phyloP scores from a whole-genome alignment of 1,284 basidiomycete species.

The Ceratobasidium sp. region DNA sequence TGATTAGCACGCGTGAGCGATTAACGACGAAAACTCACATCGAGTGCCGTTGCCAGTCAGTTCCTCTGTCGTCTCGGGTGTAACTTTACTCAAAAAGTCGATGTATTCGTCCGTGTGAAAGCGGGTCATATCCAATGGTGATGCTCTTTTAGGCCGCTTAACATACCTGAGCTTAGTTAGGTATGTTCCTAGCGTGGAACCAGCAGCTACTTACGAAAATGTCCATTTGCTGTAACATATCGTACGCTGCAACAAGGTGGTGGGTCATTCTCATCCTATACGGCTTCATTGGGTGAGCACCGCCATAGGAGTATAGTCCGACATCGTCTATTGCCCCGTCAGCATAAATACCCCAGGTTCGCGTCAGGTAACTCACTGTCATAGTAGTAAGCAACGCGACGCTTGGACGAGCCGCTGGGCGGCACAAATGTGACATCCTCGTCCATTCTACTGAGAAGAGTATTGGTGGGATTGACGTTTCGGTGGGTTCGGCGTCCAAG shows the following conservation, averaged over 20 bases:
- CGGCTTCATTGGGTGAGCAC: slow-evolving; percentile 95
- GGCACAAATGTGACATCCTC: slow-evolving; percentile 21
- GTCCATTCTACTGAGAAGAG: slow-evolving; percentile 7
- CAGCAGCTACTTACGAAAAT: slow-evolving; percentile 71
- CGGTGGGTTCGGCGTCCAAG: not conserved
- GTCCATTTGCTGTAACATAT: slow-evolving; percentile 91
- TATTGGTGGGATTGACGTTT: not conserved
- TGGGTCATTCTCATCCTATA: slow-evolving; percentile 94
- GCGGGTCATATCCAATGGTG: slow-evolving; percentile 83
- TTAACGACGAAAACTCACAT: slow-evolving; percentile 66
- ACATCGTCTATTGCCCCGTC: slow-evolving; percentile 68
- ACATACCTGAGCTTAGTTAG: slow-evolving; percentile 23
- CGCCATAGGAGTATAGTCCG: slow-evolving; percentile 86
- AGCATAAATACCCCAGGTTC: not conserved
- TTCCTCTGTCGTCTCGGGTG: slow-evolving; percentile 86
- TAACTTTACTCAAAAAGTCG: slow-evolving; percentile 87
- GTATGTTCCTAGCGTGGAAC: slow-evolving; percentile 2
- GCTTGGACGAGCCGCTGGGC: slow-evolving; percentile 52
- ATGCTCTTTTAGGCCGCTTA: slow-evolving; percentile 85
- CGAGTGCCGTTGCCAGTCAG: slow-evolving; percentile 84
- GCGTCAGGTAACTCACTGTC: slow-evolving; percentile 58
- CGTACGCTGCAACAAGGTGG: slow-evolving; percentile 90
- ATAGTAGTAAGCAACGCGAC: slow-evolving; percentile 71
- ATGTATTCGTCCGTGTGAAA: slow-evolving; percentile 99
- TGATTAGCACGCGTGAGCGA: slow-evolving; percentile 4